Conservation (phyloP, 768 basidiomycete genomes). For the Boletus sensibilis region DNA sequence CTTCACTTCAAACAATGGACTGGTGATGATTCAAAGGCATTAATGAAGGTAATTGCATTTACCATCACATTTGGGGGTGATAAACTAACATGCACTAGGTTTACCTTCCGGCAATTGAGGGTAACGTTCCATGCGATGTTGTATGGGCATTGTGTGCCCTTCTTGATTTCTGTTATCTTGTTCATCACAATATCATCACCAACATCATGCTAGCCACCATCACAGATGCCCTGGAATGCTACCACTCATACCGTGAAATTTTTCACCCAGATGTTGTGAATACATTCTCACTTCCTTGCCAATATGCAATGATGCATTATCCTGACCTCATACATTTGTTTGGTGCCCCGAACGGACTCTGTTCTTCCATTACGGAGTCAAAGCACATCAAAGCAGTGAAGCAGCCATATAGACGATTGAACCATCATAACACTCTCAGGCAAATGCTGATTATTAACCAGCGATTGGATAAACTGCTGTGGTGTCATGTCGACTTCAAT, state of each 20-base stretch:
- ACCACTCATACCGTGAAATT: background rate
- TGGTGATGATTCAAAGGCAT: too few relatives aligned
- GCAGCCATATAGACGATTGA: background rate
- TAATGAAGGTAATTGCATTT: too few relatives aligned
- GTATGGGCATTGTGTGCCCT: background rate
- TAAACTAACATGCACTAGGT: too few relatives aligned
- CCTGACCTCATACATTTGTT: background rate
- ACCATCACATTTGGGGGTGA: too few relatives aligned
- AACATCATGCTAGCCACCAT: background rate
- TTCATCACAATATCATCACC: background rate
- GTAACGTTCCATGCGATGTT: background rate
- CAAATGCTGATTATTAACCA: background rate
- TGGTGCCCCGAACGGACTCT: background rate
- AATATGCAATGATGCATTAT: background rate
- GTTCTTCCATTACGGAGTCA: background rate
- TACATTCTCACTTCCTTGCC: background rate
- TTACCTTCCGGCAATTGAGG: too few relatives aligned
- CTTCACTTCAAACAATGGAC: too few relatives aligned
- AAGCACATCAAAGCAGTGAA: slow-evolving; percentile 3
- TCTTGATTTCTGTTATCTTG: background rate
- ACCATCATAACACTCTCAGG: background rate
- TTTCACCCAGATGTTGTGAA: background rate
- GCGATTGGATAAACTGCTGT: background rate
- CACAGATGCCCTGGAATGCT: background rate
- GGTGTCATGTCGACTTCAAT: background rate